Conservation (phyloP, 352 stramenopile genomes). For the Phytophthora crassamura region DNA sequence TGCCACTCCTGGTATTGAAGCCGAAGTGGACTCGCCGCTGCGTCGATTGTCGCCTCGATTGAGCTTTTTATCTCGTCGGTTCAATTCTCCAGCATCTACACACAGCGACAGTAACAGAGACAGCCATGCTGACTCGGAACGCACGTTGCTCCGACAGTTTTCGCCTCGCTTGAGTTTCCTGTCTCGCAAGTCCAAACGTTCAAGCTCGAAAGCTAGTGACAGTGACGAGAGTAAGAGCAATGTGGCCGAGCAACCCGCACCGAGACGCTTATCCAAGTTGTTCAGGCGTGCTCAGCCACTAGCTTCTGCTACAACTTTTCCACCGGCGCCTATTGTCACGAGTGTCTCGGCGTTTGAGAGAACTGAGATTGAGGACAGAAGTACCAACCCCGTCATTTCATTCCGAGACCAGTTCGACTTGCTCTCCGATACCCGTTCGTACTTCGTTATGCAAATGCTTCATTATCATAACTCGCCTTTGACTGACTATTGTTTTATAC, state of each 20-base stretch:
- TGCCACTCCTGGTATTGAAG: not conserved
- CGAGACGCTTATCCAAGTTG: conserved; percentile 23
- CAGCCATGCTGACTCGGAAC: conserved; percentile 13
- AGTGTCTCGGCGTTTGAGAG: not conserved
- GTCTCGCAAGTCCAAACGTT: conserved; percentile 14
- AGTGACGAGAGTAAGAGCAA: conserved; percentile 5
- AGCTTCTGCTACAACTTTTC: not conserved
- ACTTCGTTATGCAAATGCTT: not conserved
- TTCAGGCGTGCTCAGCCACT: conserved; percentile 23
- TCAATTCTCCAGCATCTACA: not conserved
- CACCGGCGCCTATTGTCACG: conserved; percentile 1
- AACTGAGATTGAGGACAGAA: conserved; percentile 28
- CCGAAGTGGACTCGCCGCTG: not conserved
- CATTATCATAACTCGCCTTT: not conserved
- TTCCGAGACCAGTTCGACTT: conserved; percentile 44
- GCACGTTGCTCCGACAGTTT: conserved; percentile 10
- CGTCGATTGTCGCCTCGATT: conserved; percentile 9
- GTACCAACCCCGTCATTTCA: conserved; percentile 37
- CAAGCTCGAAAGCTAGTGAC: conserved; percentile 10
- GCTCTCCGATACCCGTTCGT: conserved; percentile 26
- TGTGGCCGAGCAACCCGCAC: conserved; percentile 1
- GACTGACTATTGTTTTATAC: conserved; percentile 4
- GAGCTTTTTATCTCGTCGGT: conserved; percentile 5
- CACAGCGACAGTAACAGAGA: not conserved
- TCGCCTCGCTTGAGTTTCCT: conserved; percentile 34